Evolutionary conservation across 192 early-diverging fungal species (phyloP).

Genomic region (Paraglomus occultum): DNA sequence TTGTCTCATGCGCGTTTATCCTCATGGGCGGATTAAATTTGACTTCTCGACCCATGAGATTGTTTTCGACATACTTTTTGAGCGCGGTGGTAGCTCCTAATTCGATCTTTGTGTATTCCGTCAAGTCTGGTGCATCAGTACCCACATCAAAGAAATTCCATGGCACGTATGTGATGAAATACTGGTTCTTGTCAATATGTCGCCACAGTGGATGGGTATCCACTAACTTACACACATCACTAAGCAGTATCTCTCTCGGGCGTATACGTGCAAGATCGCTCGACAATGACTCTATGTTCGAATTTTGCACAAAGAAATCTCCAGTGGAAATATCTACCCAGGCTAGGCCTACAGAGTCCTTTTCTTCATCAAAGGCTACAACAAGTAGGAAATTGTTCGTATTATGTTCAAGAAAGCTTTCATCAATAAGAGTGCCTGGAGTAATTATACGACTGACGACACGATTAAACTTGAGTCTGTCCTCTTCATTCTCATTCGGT

Average conservation of each 20-base stretch:
- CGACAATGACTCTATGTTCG: constrained; percentile 45
- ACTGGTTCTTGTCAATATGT: neutral
- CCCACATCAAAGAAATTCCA: constrained; percentile 30
- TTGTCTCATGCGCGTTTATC: constrained; percentile 51
- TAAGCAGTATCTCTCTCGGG: constrained; percentile 79
- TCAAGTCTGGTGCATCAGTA: constrained; percentile 26
- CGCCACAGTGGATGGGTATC: constrained; percentile 22
- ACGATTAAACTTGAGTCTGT: constrained; percentile 54
- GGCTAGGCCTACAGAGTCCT: constrained; percentile 60
- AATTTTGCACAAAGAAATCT: constrained; percentile 72
- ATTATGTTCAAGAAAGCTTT: constrained; percentile 58
- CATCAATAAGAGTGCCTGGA: constrained; percentile 83
- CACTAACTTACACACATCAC: constrained; percentile 17
- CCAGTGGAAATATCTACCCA: constrained; percentile 94
- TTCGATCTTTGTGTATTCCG: constrained; percentile 24
- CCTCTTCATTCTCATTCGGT: constrained; percentile 35
- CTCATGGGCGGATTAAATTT: constrained; percentile 61
- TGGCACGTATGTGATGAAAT: constrained; percentile 9
- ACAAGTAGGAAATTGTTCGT: constrained; percentile 79
- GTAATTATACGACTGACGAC: constrained; percentile 79
- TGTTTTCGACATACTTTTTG: constrained; percentile 68
- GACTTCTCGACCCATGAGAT: constrained; percentile 63
- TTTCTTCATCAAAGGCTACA: constrained; percentile 41
- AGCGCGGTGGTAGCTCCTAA: constrained; percentile 50
- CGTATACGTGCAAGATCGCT: constrained; percentile 79